Conservation (phyloP, 2,329 filamentous ascomycete genomes). For the Botrytis byssoidea region DNA sequence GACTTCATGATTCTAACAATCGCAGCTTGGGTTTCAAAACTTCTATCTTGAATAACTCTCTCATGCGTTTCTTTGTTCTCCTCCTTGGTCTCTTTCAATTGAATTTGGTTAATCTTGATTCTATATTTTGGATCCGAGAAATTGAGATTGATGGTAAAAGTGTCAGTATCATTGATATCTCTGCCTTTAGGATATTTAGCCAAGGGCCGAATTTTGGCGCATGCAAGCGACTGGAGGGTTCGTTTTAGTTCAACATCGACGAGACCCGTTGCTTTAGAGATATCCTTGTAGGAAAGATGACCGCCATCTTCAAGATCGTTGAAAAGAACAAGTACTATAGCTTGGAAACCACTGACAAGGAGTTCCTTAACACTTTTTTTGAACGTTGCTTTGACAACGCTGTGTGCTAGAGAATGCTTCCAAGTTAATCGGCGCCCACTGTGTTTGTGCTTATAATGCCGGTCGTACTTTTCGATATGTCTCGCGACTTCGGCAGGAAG, state of each 20-base stretch:
- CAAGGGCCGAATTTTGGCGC: slow-evolving; percentile 81
- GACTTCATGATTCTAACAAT: slow-evolving; percentile 98
- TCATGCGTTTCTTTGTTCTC: slow-evolving; percentile 95
- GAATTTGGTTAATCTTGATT: slow-evolving; percentile 98
- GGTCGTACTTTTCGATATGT: slow-evolving; percentile 79
- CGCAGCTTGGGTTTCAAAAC: slow-evolving; percentile 95
- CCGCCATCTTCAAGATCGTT: slow-evolving; percentile 65
- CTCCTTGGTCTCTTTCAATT: slow-evolving; percentile 91
- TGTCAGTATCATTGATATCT: slow-evolving; percentile 76
- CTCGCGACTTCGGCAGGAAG: slow-evolving; percentile 72
- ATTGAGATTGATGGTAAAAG: slow-evolving; percentile 74
- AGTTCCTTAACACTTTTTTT: slow-evolving; percentile 81
- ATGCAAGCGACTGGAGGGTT: slow-evolving; percentile 92
- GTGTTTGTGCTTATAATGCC: slow-evolving; percentile 86
- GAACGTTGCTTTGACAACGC: slow-evolving; percentile 79
- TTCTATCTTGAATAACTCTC: slow-evolving; percentile 80
- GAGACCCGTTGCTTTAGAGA: slow-evolving; percentile 72
- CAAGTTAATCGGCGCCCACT: slow-evolving; percentile 82
- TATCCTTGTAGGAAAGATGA: slow-evolving; percentile 71
- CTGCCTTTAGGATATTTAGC: slow-evolving; percentile 80
- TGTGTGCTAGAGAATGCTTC: slow-evolving; percentile 93
- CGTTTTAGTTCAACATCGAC: slow-evolving; percentile 77
- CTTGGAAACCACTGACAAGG: slow-evolving; percentile 87
- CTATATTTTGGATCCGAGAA: slow-evolving; percentile 83
- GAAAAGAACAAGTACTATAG: slow-evolving; percentile 86